Conservation (phyloP, 306 rosid species). For the Sphenostylis stenocarpa region DNA sequence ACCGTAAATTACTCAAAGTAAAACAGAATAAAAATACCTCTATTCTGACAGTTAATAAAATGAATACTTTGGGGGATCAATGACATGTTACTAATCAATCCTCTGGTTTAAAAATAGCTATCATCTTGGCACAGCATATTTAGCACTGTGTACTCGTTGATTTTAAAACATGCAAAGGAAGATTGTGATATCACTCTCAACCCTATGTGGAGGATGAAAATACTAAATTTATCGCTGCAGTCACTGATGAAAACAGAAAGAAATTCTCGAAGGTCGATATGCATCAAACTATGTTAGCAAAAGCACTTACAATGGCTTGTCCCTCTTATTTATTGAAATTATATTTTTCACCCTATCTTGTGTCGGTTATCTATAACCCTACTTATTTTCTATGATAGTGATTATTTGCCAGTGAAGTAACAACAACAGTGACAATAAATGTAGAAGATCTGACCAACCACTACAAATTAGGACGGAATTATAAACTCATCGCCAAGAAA, state of each 20-base stretch:
- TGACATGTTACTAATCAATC: background rate
- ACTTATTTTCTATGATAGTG: background rate
- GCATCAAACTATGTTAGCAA: no score
- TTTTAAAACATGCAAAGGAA: background rate
- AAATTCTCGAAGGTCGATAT: no score
- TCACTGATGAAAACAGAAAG: no score
- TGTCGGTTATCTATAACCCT: background rate
- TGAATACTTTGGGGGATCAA: background rate
- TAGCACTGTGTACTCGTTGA: background rate
- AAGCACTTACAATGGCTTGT: no score
- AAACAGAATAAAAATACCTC: no score
- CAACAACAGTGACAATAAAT: background rate
- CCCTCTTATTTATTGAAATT: no score
- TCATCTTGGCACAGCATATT: background rate
- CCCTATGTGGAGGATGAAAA: background rate
- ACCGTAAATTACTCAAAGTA: no score
- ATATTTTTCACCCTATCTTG: background rate
- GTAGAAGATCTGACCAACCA: background rate
- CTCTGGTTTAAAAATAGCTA: background rate
- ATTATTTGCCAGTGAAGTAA: background rate
- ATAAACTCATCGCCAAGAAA: background rate
- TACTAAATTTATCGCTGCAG: no score
- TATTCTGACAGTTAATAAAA: background rate
- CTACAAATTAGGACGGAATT: slow-evolving; percentile 15
- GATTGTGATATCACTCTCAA: background rate